Conservation (phyloP, 2,329 filamentous ascomycete species). For the Pseudocercospora fijiensis region DNA sequence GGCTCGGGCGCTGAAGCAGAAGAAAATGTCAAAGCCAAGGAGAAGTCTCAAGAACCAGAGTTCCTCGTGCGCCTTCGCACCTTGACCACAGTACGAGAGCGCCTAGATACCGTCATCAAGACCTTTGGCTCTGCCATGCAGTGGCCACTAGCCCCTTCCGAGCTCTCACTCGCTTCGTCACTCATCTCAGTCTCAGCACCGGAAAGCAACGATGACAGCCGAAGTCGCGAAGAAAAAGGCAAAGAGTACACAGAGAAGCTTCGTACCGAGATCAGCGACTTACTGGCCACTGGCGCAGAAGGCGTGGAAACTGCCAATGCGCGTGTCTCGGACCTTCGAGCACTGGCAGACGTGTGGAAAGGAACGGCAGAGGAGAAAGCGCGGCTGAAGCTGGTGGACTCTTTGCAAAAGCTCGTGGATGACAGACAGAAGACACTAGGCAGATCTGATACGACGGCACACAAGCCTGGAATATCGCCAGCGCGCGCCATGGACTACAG, state of each 20-base stretch:
- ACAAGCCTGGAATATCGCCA: slow-evolving; percentile 24
- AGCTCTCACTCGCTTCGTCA: slow-evolving; percentile 79
- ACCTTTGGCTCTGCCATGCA: slow-evolving; percentile 95
- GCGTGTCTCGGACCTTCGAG: slow-evolving; percentile 74
- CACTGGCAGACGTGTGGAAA: slow-evolving; percentile 80
- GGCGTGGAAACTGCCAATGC: slow-evolving; percentile 72
- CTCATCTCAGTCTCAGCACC: slow-evolving; percentile 90
- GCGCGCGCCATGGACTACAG: slow-evolving; percentile 31
- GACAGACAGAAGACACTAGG: slow-evolving; percentile 59
- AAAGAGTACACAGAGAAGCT: slow-evolving; percentile 73
- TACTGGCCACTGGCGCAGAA: slow-evolving; percentile 60
- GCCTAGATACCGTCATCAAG: slow-evolving; percentile 86
- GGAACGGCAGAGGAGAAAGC: slow-evolving; percentile 95
- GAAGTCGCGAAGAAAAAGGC: slow-evolving; percentile 80
- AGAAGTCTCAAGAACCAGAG: slow-evolving; percentile 28
- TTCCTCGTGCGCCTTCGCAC: slow-evolving; percentile 79
- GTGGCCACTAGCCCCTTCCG: slow-evolving; percentile 86
- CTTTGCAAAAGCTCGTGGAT: slow-evolving; percentile 76
- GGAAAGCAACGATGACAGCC: slow-evolving; percentile 53
- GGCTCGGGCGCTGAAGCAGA: slow-evolving; percentile 3
- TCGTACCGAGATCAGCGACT: slow-evolving; percentile 66
- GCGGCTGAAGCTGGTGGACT: slow-evolving; percentile 75
- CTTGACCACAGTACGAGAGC: slow-evolving; percentile 74
- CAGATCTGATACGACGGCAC: slow-evolving; percentile 21
- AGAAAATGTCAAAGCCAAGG: background rate